Evolutionary conservation across 495 filamentous ascomycete genomes (phyloP).

Genomic region (Hypoxylon lienhwacheense): DNA sequence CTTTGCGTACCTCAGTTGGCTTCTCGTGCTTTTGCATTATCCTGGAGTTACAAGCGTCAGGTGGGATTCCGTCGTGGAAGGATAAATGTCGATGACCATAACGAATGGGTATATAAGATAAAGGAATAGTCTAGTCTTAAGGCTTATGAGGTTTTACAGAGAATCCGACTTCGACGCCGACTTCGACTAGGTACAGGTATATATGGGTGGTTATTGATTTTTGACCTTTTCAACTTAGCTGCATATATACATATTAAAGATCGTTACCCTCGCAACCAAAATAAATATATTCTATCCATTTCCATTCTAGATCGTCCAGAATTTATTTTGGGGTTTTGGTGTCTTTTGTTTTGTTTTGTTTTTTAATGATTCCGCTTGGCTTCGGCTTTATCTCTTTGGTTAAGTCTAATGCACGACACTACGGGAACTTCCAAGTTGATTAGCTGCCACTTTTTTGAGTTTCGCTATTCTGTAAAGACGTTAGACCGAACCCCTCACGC

Average conservation of each 20-base stretch:
- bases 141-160: not conserved
- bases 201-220: conserved; percentile 5
- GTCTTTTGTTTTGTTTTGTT: not conserved
- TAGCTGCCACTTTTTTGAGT: conserved; percentile 25
- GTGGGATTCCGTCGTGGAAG: conserved; percentile 29
- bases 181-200: conserved; percentile 5
- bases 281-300: not conserved
- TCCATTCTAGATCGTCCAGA: too few relatives aligned
- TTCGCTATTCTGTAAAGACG: conserved; percentile 16
- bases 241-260: not conserved
- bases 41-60: conserved; percentile 37
- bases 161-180: too few relatives aligned
- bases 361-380: conserved; percentile 1
- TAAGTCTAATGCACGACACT: too few relatives aligned
- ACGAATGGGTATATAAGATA: conserved; percentile 20
- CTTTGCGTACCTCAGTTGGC: conserved; percentile 9
- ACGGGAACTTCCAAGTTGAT: too few relatives aligned
- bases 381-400: too few relatives aligned
- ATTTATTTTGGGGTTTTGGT: not conserved
- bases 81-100: conserved; percentile 30
- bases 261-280: not conserved
- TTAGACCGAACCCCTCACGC: conserved; percentile 31
- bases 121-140: conserved; percentile 7
- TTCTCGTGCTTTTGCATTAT: conserved; percentile 33
- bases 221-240: not conserved